Base-by-base conservation (phyloP, 257 asterid genomes). In the Osmanthus fragrans region DNA sequence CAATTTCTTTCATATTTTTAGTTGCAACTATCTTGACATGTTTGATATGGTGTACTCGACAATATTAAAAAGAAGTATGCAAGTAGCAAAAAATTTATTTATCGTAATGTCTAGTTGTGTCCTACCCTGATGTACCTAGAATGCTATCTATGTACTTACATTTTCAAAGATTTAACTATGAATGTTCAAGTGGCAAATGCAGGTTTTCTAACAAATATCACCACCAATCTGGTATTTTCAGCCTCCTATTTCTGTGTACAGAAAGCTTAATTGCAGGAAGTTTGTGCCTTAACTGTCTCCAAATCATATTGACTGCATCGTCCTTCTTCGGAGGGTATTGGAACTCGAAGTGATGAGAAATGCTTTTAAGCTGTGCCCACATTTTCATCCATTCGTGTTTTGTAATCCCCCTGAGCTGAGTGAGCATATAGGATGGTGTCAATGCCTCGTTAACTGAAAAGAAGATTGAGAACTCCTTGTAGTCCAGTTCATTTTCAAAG, bases 201-300 rank as follows among this genome's bases (percentile, higher is more conserved):
- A 70, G 60, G 68, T 45, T 19, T 19, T 49, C 39, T 23, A 67
- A 69, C 63, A 76, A 56, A 85, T 80, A 89, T 80, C 92, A 87
- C 99, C 93, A 95, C 98, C 96, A 95, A 82, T 95, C 98, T 30
- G 96, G 96, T 73, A 95, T 88, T 80, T 91, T 95, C 77, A 95
- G 86, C 85, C 98, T 84, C 76, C 92, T 72, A 84, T 80, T 91
- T 80, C 99, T 81, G 72, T 95, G 97, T 23, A 83, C 85, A 37
- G 91, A 92, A 77, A 94, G 99, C 73, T 89, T 83, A 51, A 86
- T 87, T 2, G 74, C 75, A 0, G 96, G 97, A 65, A 92, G 86
- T 85, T 92, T 95, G 79, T 89, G 87, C 82, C 83, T 87, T 65
- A 92, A 94, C 85, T 95, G 96, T 72, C 96, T 90, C 98, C 98